Percentiles rank a stretch among this genome's conserved stretches.
Evolutionary conservation across 345 rosid species (phyloP).

Genomic region (Citrus sp.): DNA sequence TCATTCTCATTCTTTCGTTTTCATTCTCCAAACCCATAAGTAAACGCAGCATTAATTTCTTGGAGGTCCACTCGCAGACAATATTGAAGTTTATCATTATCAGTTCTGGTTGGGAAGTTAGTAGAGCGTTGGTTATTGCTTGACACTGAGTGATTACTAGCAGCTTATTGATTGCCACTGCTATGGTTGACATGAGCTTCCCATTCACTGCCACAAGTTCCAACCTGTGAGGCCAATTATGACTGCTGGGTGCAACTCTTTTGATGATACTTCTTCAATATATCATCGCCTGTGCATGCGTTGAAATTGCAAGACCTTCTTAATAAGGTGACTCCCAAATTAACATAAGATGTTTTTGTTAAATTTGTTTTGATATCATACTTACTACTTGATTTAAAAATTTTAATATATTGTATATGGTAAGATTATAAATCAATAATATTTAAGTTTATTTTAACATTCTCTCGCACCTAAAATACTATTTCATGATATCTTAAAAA

Average conservation of each 20-base stretch:
- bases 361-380: no score
- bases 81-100: background rate
- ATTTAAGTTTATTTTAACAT: no score
- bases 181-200: background rate
- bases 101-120: background rate
- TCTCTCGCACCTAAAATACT: background rate
- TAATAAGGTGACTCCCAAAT: background rate
- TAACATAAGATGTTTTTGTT: background rate
- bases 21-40: no score
- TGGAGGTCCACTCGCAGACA: background rate
- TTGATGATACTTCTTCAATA: background rate
- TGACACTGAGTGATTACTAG: background rate
- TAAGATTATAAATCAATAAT: no score
- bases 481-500: background rate
- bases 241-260: background rate
- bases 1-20: no score
- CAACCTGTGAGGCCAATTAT: background rate
- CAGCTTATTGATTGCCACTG: background rate
- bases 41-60: background rate
- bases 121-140: background rate
- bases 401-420: no score
- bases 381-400: no score
- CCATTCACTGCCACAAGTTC: background rate
- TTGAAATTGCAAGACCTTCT: background rate
- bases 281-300: background rate